Base-by-base conservation (phyloP, 495 filamentous ascomycete species). In the Penicillium goetzii region DNA sequence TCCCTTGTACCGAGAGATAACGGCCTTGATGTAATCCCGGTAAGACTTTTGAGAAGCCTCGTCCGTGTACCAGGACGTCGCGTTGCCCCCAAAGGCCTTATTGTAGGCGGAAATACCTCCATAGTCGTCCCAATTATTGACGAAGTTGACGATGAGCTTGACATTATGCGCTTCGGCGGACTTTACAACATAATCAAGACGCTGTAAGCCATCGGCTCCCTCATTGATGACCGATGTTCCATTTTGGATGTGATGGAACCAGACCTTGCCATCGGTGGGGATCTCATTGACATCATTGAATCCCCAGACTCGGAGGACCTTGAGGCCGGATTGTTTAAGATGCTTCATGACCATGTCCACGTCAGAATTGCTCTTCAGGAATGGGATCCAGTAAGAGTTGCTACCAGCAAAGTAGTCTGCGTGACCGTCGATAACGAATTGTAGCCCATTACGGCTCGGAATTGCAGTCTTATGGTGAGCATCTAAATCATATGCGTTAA, bases 141-240 rank as follows among this genome's bases (percentile, higher is more conserved):
- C 50, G n/a, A 53, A 53, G 50, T 53, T 53, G 28, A 53, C 50
- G 50, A 53, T 53, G n/a, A 53, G 50, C 50, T 53, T 53, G 8
- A 53, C 50, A 14, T 21, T 15, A 25, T 53, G 50, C 3, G 50
- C 26, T 12, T 30, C 50, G 30, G 50, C 50, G 9, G 50, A 53
- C 50, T 33, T 53, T 3, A 53, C 50, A 53, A 53, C 50, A 15
- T 53, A 53, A 14, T 53, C 50, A 26, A 53, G 50, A 19, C 50
- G 50, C 30, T 53, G 50, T 9, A 53, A 14, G 15, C 50, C 50
- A 53, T 53, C 50, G 25, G 50, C n/a, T 8, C 50, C 50, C 14
- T 30, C 50, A 4, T 53, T 53, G 15, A 33, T 53, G 0, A 25
- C 30, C 26, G 50, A 53, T 4, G 25, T 8, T 17, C 50, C 50